These are phyloP conservation scores for Achaetomium macrosporum DNA, from an alignment of 2,329 filamentous ascomycete species.

Conservation along the genomic window DNA sequence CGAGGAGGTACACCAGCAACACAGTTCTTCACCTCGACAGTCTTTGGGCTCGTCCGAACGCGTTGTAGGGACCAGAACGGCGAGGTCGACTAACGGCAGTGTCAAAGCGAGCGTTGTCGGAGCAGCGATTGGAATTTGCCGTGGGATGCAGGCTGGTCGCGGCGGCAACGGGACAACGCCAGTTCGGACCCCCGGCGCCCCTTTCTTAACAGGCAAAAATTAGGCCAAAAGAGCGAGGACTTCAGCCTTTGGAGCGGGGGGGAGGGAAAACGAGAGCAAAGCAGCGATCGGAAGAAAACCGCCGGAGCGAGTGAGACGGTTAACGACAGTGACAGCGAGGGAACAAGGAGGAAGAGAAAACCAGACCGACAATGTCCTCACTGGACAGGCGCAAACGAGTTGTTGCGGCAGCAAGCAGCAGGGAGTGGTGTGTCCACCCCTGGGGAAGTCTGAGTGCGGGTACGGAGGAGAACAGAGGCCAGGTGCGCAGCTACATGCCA, in stretches of 20 bases:
- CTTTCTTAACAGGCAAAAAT: constrained; percentile 13
- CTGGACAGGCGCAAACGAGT: constrained; percentile 5
- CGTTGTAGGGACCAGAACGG: background rate
- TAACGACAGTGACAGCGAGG: constrained; percentile 8
- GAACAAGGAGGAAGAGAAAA: constrained; percentile 12
- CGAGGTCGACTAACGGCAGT: background rate
- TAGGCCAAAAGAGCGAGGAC: constrained; percentile 8
- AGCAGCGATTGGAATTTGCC: constrained; percentile 6
- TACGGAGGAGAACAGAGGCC: constrained; percentile 12
- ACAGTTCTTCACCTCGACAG: background rate
- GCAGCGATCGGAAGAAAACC: constrained; percentile 38
- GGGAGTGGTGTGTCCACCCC: constrained; percentile 13
- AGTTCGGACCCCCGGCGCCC: constrained; percentile 12
- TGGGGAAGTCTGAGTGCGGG: constrained; percentile 1
- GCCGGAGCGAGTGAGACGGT: constrained; percentile 54
- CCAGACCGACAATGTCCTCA: constrained; percentile 1
- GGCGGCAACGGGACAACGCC: constrained; percentile 23
- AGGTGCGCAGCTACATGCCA: constrained; percentile 12
- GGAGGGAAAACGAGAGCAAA: background rate
- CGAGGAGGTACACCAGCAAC: background rate
- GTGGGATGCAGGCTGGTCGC: constrained; percentile 24
- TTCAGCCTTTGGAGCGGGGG: background rate
- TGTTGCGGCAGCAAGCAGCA: constrained; percentile 3
- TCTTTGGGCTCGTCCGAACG: background rate
- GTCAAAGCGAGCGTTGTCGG: constrained; percentile 14